These are phyloP conservation scores for Sphaerulina musiva DNA, from an alignment of 2,329 filamentous ascomycete genomes.

Conservation along the genomic window DNA sequence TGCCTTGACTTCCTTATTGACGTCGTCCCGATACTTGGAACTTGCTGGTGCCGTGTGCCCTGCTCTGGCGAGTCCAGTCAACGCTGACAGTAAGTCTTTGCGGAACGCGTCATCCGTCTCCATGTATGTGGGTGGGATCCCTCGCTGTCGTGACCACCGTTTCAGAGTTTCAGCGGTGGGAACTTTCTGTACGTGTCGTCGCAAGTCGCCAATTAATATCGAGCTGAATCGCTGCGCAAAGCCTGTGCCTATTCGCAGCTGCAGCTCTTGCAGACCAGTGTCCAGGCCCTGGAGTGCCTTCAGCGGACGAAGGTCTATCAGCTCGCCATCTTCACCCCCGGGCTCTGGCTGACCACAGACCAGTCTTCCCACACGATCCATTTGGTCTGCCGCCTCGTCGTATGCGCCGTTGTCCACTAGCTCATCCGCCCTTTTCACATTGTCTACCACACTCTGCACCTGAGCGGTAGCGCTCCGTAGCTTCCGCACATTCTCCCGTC, in stretches of 20 bases:
- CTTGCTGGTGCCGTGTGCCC: constrained; percentile 74
- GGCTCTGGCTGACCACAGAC: constrained; percentile 63
- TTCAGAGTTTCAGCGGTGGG: constrained; percentile 67
- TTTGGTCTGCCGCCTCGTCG: constrained; percentile 68
- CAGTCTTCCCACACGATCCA: constrained; percentile 71
- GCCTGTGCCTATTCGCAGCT: constrained; percentile 74
- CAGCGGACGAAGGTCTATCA: constrained; percentile 66
- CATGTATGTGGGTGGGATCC: constrained; percentile 67
- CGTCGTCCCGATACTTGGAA: constrained; percentile 73
- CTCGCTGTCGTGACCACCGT: constrained; percentile 59
- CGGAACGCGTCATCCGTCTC: constrained; percentile 65
- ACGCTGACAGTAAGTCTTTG: constrained; percentile 59
- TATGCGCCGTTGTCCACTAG: constrained; percentile 78
- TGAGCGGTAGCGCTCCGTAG: constrained; percentile 78
- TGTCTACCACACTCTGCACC: constrained; percentile 68
- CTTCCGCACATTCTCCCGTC: constrained; percentile 76
- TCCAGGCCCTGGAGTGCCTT: constrained; percentile 74
- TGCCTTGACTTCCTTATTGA: constrained; percentile 77
- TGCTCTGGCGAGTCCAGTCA: constrained; percentile 74
- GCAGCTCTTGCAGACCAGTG: constrained; percentile 67
- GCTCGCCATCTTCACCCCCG: constrained; percentile 29
- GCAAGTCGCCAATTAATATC: constrained; percentile 70
- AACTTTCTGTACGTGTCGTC: constrained; percentile 69
- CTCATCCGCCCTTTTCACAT: constrained; percentile 68
- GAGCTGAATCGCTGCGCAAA: constrained; percentile 77